A percentile compares a stretch with the other conserved stretches of the same genome.
Evolutionary conservation across 768 basidiomycete species (phyloP).

Genomic region (Lentinula guzmanii): DNA sequence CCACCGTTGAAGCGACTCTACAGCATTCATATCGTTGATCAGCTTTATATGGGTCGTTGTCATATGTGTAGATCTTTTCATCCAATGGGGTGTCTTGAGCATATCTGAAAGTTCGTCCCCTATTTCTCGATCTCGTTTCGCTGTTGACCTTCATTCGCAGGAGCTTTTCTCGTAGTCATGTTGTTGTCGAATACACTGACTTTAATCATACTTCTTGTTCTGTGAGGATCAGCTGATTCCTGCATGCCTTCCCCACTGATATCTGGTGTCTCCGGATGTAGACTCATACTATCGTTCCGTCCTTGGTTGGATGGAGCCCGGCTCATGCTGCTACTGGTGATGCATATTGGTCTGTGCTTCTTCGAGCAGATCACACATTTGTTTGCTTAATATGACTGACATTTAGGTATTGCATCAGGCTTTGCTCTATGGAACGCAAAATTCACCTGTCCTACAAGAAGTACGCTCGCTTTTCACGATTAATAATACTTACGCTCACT

Average conservation of each 20-base stretch:
- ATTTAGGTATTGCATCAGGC: slow-evolving; percentile 35
- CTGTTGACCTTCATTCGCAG: slow-evolving; percentile 18
- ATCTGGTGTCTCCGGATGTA: slow-evolving; percentile 11
- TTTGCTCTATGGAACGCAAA: slow-evolving; percentile 36
- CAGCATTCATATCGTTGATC: slow-evolving; percentile 37
- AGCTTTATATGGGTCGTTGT: slow-evolving; percentile 45
- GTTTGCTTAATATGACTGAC: neutral
- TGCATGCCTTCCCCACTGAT: neutral
- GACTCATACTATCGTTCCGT: slow-evolving; percentile 42
- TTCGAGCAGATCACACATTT: neutral
- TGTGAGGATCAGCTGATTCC: slow-evolving; percentile 27
- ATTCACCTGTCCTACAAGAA: slow-evolving; percentile 36
- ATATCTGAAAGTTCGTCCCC: slow-evolving; percentile 36
- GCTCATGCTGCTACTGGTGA: slow-evolving; percentile 35
- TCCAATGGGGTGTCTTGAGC: slow-evolving; percentile 41
- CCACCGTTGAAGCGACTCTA: neutral
- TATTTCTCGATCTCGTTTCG: neutral
- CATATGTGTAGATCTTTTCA: slow-evolving; percentile 38
- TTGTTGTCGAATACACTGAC: slow-evolving; percentile 34
- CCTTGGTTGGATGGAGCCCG: slow-evolving; percentile 51
- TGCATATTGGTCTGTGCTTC: slow-evolving; percentile 37
- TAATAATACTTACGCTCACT: neutral
- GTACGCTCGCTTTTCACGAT: slow-evolving; percentile 17
- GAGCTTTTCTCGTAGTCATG: slow-evolving; percentile 39
- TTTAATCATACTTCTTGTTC: slow-evolving; percentile 31